Evolutionary conservation across 1,284 basidiomycete species (phyloP).

Genomic region (Leccinum ponderosum): DNA sequence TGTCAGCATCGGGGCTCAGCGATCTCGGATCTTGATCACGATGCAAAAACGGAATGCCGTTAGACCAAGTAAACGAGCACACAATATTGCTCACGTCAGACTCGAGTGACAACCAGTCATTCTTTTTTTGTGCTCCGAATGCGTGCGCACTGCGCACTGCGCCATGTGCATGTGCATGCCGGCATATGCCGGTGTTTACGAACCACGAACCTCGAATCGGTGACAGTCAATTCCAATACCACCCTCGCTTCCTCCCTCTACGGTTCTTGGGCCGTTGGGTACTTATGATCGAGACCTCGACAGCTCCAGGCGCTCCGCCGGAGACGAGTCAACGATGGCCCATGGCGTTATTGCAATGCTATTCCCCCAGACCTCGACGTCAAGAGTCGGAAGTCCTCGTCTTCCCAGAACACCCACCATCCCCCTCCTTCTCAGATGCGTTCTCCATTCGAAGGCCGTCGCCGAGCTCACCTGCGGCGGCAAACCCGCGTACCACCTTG

Average conservation of each 20-base stretch:
- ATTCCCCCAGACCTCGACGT: not conserved
- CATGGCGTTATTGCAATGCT: not conserved
- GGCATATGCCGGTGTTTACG: too few relatives aligned
- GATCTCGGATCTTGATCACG: too few relatives aligned
- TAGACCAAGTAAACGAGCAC: not conserved
- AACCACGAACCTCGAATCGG: not conserved
- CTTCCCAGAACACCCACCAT: slow-evolving; percentile 15
- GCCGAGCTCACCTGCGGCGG: slow-evolving; percentile 83
- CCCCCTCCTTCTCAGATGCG: slow-evolving; percentile 39
- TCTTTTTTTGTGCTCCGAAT: not conserved
- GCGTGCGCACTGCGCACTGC: not conserved
- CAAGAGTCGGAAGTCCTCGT: too few relatives aligned
- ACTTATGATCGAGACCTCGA: slow-evolving; percentile 43
- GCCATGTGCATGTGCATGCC: too few relatives aligned
- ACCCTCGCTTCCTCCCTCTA: slow-evolving; percentile 44
- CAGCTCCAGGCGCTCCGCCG: slow-evolving; percentile 35
- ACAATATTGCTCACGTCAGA: not conserved
- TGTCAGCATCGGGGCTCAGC: too few relatives aligned
- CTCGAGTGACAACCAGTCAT: not conserved
- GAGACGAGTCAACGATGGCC: not conserved
- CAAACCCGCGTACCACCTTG: slow-evolving; percentile 96
- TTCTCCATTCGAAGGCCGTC: slow-evolving; percentile 70
- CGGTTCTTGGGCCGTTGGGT: slow-evolving; percentile 45
- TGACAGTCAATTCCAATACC: slow-evolving; percentile 39
- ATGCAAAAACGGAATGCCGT: not conserved